These are phyloP conservation scores for Cornus suecica DNA, from an alignment of 148 eudicot genomes.

Conservation along the genomic window DNA sequence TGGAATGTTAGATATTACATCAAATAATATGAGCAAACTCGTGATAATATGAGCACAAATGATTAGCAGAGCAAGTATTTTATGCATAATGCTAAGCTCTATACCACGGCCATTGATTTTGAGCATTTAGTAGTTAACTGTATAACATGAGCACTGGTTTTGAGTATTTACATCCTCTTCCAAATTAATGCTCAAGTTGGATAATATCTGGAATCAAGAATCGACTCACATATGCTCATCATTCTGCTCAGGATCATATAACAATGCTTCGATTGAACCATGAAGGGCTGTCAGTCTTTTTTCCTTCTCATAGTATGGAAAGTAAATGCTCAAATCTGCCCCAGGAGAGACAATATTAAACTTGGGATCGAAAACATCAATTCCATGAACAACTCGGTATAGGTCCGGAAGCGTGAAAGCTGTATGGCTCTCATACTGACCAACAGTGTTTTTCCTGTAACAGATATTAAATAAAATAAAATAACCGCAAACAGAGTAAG, in stretches of 20 bases:
- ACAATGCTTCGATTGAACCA: slow-evolving; percentile 62
- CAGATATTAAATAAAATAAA: not conserved
- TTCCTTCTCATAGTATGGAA: slow-evolving; percentile 65
- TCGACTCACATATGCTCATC: slow-evolving; percentile 72
- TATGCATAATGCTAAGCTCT: no score
- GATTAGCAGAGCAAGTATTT: no score
- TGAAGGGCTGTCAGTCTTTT: slow-evolving; percentile 75
- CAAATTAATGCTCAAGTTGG: no score
- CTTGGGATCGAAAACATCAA: slow-evolving; percentile 96
- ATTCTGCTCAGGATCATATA: slow-evolving; percentile 75
- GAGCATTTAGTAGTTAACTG: no score
- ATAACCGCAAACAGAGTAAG: not conserved
- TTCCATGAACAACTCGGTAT: slow-evolving; percentile 93
- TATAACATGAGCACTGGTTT: no score
- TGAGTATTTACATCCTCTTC: no score
- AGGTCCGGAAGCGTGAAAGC: slow-evolving; percentile 89
- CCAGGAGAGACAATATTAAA: slow-evolving; percentile 99
- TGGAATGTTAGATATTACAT: no score
- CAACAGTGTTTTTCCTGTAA: slow-evolving; percentile 86
- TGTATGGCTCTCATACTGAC: slow-evolving; percentile 95
- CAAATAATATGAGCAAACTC: no score
- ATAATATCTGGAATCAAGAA: not conserved
- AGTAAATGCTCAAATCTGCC: slow-evolving; percentile 82
- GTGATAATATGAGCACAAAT: no score
- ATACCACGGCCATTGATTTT: no score